Evolutionary conservation across 2,329 filamentous ascomycete genomes (phyloP).

Genomic region (Elsinoe fawcettii): DNA sequence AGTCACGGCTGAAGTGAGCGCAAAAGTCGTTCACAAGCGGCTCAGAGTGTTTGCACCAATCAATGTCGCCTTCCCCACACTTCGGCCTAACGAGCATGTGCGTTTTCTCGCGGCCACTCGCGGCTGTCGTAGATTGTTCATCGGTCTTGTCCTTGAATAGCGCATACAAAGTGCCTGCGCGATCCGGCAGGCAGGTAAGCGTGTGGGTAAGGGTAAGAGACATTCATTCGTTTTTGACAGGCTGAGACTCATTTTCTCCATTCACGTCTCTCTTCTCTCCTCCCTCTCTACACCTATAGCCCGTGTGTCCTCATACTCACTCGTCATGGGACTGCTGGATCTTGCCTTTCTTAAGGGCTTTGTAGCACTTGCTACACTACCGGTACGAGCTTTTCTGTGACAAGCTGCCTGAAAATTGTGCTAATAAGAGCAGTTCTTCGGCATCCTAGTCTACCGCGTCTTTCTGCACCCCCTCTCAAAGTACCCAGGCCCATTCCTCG

Average conservation of each 20-base stretch:
- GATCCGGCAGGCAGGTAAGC: neutral
- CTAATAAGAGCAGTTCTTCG: slow-evolving; percentile 1
- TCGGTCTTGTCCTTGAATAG: slow-evolving; percentile 10
- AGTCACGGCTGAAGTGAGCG: neutral
- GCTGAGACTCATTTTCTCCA: neutral
- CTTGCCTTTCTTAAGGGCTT: slow-evolving; percentile 8
- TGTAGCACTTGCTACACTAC: neutral
- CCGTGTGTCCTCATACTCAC: neutral
- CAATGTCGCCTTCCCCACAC: neutral
- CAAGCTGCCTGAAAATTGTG: too few species aligned
- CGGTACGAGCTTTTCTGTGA: neutral
- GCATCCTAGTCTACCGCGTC: slow-evolving; percentile 31
- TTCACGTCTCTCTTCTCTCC: neutral
- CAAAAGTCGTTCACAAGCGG: neutral
- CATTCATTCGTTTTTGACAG: neutral
- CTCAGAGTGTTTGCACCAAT: neutral
- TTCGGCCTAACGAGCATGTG: neutral
- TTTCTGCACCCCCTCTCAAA: slow-evolving; percentile 37
- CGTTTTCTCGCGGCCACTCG: neutral
- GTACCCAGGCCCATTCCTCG: slow-evolving; percentile 36
- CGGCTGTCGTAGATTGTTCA: neutral
- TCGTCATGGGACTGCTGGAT: neutral
- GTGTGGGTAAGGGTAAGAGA: neutral
- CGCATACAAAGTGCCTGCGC: neutral
- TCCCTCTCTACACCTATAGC: neutral